phyloP scores from a whole-genome alignment of 768 basidiomycete species.

The Termitomyces sp. region DNA sequence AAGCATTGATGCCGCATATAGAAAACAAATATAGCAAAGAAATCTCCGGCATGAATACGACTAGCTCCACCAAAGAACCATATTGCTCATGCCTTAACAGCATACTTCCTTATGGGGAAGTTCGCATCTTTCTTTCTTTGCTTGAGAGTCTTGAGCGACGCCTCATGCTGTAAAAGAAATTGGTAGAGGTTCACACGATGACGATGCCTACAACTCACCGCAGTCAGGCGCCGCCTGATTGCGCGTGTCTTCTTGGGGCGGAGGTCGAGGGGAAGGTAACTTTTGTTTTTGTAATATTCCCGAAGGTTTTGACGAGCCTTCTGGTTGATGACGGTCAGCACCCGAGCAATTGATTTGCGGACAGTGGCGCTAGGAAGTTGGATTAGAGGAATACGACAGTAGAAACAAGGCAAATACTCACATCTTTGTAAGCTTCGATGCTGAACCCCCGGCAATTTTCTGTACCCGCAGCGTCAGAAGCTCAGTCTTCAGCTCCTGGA shows the following conservation, averaged over 20 bases:
- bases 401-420: slow-evolving; percentile 35
- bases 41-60: slow-evolving; percentile 14
- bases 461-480: slow-evolving; percentile 91
- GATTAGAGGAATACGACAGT: not conserved
- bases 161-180: slow-evolving; percentile 57
- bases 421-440: slow-evolving; percentile 97
- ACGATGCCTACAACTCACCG: slow-evolving; percentile 41
- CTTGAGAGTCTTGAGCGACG: slow-evolving; percentile 81
- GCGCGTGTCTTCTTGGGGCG: slow-evolving; percentile 98
- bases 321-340: slow-evolving; percentile 97
- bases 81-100: slow-evolving; percentile 76
- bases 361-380: slow-evolving; percentile 65
- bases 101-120: slow-evolving; percentile 92
- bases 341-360: slow-evolving; percentile 98
- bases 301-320: slow-evolving; percentile 96
- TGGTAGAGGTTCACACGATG: not conserved
- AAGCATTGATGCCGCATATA: slow-evolving; percentile 18
- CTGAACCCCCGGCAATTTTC: slow-evolving; percentile 95
- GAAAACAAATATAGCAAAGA: slow-evolving; percentile 15
- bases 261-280: slow-evolving; percentile 94
- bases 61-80: slow-evolving; percentile 8
- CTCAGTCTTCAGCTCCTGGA: slow-evolving; percentile 92
- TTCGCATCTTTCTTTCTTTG: slow-evolving; percentile 93
- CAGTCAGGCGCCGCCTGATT: slow-evolving; percentile 91
- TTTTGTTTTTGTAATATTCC: slow-evolving; percentile 97